These are phyloP conservation scores for Dactylis glomerata DNA, from an alignment of 176 grass and related monocot species.

Conservation along the genomic window DNA sequence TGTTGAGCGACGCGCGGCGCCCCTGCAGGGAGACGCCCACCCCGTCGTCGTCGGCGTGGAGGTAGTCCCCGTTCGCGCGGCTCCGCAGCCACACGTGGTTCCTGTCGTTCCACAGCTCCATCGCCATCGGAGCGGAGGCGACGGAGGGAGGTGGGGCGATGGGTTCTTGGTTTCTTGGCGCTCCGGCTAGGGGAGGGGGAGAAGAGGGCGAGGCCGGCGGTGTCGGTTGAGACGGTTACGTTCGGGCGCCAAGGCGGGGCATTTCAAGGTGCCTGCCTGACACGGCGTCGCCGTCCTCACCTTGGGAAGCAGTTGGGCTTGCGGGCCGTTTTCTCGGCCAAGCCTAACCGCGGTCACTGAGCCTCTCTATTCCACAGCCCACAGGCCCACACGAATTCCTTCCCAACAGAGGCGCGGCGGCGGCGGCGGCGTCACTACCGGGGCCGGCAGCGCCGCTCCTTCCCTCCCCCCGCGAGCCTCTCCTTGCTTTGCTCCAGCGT, in stretches of 20 bases:
- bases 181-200: neutral
- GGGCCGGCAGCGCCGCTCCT: neutral
- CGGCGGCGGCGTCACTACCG: neutral
- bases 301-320: neutral
- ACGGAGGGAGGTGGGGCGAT: neutral
- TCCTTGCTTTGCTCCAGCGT: neutral
- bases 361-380: neutral
- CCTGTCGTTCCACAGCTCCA: constrained; percentile 3
- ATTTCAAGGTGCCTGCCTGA: neutral
- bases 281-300: neutral
- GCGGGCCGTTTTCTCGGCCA: neutral
- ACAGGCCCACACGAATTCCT: neutral
- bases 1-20: neutral
- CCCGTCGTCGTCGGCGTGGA: constrained; percentile 25
- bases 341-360: neutral
- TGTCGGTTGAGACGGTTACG: neutral
- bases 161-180: neutral
- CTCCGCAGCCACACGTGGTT: constrained; percentile 11
- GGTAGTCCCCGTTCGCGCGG: neutral
- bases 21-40: neutral
- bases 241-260: neutral
- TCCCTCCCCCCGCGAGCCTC: neutral
- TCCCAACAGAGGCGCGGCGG: neutral
- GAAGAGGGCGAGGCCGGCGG: neutral
- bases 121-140: neutral